Evolutionary conservation across 2,329 filamentous ascomycete species (phyloP).

Genomic region (Zopfia rhizophila): DNA sequence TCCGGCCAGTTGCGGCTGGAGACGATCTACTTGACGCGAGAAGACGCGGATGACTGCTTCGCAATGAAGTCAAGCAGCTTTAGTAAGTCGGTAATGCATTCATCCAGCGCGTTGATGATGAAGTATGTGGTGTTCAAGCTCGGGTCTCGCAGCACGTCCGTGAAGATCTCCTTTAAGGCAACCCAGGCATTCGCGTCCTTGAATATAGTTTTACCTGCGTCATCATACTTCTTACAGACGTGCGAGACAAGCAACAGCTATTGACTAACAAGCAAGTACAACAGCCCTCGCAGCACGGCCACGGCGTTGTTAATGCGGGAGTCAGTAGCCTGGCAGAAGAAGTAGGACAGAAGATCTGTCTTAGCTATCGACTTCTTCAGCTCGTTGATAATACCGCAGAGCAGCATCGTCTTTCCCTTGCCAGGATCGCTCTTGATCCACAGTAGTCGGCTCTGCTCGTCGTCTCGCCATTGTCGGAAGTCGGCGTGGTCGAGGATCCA

Average conservation of each 20-base stretch:
- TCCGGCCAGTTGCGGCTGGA: constrained; percentile 55
- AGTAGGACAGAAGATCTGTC: constrained; percentile 35
- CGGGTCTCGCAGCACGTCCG: constrained; percentile 50
- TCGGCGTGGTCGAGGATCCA: constrained; percentile 30
- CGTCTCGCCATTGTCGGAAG: constrained; percentile 32
- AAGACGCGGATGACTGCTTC: constrained; percentile 39
- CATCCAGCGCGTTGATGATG: constrained; percentile 8
- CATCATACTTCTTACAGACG: constrained; percentile 46
- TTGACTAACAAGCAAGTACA: no score
- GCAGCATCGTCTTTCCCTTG: constrained; percentile 53
- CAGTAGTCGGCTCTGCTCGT: constrained; percentile 34
- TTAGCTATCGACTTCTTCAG: constrained; percentile 30
- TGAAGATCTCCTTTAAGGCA: constrained; percentile 50
- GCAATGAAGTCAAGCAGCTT: not conserved
- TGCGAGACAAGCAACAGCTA: constrained; percentile 47
- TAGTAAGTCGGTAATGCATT: not conserved
- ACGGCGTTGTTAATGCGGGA: constrained; percentile 12
- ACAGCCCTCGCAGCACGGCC: constrained; percentile 56
- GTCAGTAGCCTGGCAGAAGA: constrained; percentile 57
- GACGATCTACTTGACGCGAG: constrained; percentile 1
- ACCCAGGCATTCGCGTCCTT: no score
- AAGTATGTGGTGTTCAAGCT: constrained; percentile 5
- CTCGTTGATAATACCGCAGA: constrained; percentile 33
- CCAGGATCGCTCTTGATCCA: constrained; percentile 53
- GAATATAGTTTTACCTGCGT: no score